Evolutionary conservation across 371 early-diverging fungal genomes (phyloP).

Genomic region (Mortierella sp.): DNA sequence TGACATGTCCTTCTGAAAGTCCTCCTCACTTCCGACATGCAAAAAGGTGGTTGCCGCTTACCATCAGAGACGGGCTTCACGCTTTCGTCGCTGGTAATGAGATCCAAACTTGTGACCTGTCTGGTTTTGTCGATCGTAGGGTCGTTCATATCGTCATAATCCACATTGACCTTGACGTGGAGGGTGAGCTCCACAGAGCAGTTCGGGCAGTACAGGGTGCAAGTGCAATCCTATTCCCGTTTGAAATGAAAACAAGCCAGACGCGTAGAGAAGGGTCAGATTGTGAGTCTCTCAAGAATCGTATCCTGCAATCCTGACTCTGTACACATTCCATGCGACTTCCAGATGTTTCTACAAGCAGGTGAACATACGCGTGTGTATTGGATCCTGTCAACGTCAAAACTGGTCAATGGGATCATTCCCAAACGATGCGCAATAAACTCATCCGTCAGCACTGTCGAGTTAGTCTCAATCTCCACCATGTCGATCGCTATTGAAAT

Average conservation of each 20-base stretch:
- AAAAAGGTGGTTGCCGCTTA: conserved; percentile 25
- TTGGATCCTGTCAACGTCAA: conserved; percentile 82
- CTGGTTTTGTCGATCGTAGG: conserved; percentile 76
- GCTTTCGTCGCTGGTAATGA: conserved; percentile 82
- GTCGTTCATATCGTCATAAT: conserved; percentile 57
- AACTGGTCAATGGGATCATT: conserved; percentile 93
- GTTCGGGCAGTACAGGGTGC: conserved; percentile 87
- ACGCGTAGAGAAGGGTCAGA: conserved; percentile 5
- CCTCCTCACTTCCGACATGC: not conserved
- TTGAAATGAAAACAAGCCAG: not conserved
- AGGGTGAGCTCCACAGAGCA: conserved; percentile 94
- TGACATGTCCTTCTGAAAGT: not conserved
- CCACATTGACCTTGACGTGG: conserved; percentile 80
- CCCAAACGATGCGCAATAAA: conserved; percentile 99
- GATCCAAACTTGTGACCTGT: conserved; percentile 88
- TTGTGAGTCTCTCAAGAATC: not conserved
- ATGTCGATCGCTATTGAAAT: conserved; percentile 92
- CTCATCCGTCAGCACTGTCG: conserved; percentile 98
- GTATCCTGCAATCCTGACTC: not conserved
- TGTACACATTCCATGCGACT: not conserved
- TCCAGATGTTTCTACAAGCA: not conserved
- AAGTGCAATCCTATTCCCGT: conserved; percentile 85
- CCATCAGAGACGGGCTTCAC: conserved; percentile 85
- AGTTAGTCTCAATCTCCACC: conserved; percentile 96
- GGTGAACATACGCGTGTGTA: conserved; percentile 79